phyloP scores from a whole-genome alignment of 257 asterid species.

The Verbena officinalis region DNA sequence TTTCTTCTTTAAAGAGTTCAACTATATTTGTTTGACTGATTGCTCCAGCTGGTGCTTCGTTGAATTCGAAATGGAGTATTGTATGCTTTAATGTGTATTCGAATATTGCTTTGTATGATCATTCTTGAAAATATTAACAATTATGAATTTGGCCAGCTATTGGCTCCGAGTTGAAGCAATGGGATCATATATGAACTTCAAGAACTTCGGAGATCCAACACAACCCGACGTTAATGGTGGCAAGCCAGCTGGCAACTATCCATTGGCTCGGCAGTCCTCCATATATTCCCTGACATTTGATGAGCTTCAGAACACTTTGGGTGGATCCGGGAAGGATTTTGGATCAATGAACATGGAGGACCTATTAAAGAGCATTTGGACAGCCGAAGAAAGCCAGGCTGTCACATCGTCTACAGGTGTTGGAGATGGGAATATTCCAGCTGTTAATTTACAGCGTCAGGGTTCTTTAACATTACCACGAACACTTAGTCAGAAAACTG shows the following conservation, averaged over 20 bases:
- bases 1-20: not conserved
- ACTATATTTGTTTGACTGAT: slow-evolving; percentile 5
- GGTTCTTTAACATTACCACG: slow-evolving; percentile 90
- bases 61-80: slow-evolving; percentile 1
- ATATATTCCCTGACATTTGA: slow-evolving; percentile 81
- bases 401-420: slow-evolving; percentile 38
- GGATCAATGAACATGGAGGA: slow-evolving; percentile 98
- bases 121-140: slow-evolving; percentile 23
- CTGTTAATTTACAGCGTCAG: slow-evolving; percentile 77
- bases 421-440: slow-evolving; percentile 38
- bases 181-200: slow-evolving; percentile 86
- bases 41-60: not conserved
- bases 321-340: slow-evolving; percentile 78
- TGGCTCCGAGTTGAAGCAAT: slow-evolving; percentile 42
- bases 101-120: slow-evolving; percentile 12
- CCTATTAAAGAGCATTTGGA: slow-evolving; percentile 82
- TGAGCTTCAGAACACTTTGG: slow-evolving; percentile 79
- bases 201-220: slow-evolving; percentile 53
- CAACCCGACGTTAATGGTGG: slow-evolving; percentile 54
- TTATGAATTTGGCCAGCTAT: slow-evolving; percentile 36
- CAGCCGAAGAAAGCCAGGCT: slow-evolving; percentile 80
- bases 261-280: slow-evolving; percentile 77
- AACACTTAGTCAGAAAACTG: slow-evolving; percentile 81
- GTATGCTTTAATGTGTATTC: not conserved
- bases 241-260: slow-evolving; percentile 43